Evolutionary conservation across 441 rosid species (phyloP).

Genomic region (Omphalea diandra): DNA sequence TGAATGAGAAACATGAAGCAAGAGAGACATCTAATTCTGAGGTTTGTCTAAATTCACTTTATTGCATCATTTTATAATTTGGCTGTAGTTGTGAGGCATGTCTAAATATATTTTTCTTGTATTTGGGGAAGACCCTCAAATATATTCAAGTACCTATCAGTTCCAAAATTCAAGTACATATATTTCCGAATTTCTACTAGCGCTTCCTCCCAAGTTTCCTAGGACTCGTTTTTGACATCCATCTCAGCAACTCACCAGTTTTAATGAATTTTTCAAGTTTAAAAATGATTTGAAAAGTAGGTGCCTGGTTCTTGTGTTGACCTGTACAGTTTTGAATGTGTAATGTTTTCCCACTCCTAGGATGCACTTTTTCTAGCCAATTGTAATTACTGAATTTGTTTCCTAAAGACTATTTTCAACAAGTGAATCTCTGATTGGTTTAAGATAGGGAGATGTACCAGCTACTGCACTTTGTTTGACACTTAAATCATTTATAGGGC

Average conservation of each 20-base stretch:
- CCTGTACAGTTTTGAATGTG: neutral
- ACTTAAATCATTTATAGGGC: too few species aligned
- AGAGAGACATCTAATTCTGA: constrained; percentile 29
- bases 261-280: neutral
- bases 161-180: too few species aligned
- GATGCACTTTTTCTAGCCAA: too few species aligned
- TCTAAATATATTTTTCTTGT: too few species aligned
- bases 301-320: neutral
- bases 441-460: too few species aligned
- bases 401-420: too few species aligned
- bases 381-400: too few species aligned
- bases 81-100: too few species aligned
- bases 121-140: neutral
- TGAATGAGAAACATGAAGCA: constrained; percentile 33
- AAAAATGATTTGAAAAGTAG: neutral
- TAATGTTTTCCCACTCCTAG: too few species aligned
- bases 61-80: too few species aligned
- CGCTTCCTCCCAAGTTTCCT: neutral
- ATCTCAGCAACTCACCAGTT: neutral
- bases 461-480: too few species aligned
- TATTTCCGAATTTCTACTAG: neutral
- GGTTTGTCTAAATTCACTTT: constrained; percentile 37
- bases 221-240: neutral
- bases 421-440: too few species aligned
- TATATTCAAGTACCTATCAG: neutral